Percentiles rank a stretch among this genome's conserved stretches.
These are phyloP conservation scores for Fusarium pininemorale DNA, from an alignment of 2,329 filamentous ascomycete genomes.

Conservation along the genomic window DNA sequence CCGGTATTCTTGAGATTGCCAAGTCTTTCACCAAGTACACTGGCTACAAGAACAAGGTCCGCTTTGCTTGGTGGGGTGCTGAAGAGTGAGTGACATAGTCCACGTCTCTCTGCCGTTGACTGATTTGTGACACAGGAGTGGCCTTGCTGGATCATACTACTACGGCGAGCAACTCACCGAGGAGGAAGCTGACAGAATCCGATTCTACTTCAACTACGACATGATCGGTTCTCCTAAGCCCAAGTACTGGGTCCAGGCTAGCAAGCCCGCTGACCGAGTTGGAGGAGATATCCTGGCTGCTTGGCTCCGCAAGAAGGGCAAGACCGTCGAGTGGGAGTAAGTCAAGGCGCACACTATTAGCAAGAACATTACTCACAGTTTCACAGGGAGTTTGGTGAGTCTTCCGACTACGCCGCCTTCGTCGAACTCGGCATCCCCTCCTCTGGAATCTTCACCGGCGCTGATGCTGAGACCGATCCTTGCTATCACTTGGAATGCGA, in stretches of 20 bases:
- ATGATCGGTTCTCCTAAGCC: slow-evolving; percentile 68
- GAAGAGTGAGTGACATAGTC: slow-evolving; percentile 47
- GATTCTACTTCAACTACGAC: slow-evolving; percentile 76
- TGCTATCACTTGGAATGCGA: slow-evolving; percentile 55
- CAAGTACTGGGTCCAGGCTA: slow-evolving; percentile 52
- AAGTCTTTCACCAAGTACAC: slow-evolving; percentile 50
- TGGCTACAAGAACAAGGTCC: slow-evolving; percentile 54
- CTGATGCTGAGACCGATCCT: slow-evolving; percentile 46
- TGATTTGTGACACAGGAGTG: slow-evolving; percentile 42
- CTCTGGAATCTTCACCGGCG: slow-evolving; percentile 54
- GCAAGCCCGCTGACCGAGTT: slow-evolving; percentile 50
- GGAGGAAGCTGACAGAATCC: slow-evolving; percentile 62
- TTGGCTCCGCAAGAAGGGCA: slow-evolving; percentile 49
- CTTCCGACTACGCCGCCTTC: slow-evolving; percentile 55
- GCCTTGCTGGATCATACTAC: slow-evolving; percentile 55
- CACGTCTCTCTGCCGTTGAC: not conserved
- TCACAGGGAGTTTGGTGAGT: slow-evolving; percentile 47
- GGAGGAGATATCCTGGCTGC: slow-evolving; percentile 49
- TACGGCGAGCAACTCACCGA: slow-evolving; percentile 50
- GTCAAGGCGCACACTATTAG: not conserved
- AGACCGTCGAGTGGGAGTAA: slow-evolving; percentile 46
- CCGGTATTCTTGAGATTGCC: slow-evolving; percentile 51
- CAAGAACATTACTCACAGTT: not conserved
- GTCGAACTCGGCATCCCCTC: slow-evolving; percentile 52
- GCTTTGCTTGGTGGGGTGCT: slow-evolving; percentile 55